These are phyloP conservation scores for Moniliophthora roreri DNA, from an alignment of 1,284 basidiomycete genomes.

Conservation along the genomic window DNA sequence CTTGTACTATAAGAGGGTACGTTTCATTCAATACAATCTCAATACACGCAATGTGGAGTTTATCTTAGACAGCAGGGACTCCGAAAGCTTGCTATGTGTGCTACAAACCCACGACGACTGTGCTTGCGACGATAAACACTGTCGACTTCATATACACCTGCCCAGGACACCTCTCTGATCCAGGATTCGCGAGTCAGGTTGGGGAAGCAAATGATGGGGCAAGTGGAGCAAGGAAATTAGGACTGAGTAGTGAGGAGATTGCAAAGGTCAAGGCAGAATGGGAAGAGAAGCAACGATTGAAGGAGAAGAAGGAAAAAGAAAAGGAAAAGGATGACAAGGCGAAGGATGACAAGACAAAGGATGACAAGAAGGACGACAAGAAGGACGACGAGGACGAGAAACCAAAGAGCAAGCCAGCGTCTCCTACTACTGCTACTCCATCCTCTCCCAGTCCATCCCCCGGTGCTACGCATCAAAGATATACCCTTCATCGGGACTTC, in stretches of 20 bases:
- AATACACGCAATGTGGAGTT: background rate
- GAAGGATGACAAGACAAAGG: constrained; percentile 25
- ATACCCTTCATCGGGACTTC: constrained; percentile 57
- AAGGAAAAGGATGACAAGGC: constrained; percentile 42
- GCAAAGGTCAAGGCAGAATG: constrained; percentile 74
- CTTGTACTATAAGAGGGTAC: constrained; percentile 79
- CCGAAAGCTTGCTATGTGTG: constrained; percentile 72
- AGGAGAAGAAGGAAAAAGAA: constrained; percentile 52
- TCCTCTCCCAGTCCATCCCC: no score
- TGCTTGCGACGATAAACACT: constrained; percentile 72
- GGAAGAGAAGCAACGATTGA: constrained; percentile 69
- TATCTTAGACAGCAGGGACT: constrained; percentile 65
- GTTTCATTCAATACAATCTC: constrained; percentile 36
- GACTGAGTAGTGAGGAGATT: constrained; percentile 65
- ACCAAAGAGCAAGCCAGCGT: constrained; percentile 24
- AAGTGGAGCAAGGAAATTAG: constrained; percentile 38
- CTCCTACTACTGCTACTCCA: no score
- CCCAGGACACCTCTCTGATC: constrained; percentile 64
- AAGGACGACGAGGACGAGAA: constrained; percentile 21
- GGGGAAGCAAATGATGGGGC: constrained; percentile 42
- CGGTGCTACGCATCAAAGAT: constrained; percentile 49
- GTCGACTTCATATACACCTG: constrained; percentile 79
- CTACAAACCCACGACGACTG: constrained; percentile 69
- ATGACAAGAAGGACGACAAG: constrained; percentile 23
- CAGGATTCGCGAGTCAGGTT: constrained; percentile 64